Evolutionary conservation across 2,329 filamentous ascomycete genomes (phyloP).

Genomic region (Aspergillus japonicus): DNA sequence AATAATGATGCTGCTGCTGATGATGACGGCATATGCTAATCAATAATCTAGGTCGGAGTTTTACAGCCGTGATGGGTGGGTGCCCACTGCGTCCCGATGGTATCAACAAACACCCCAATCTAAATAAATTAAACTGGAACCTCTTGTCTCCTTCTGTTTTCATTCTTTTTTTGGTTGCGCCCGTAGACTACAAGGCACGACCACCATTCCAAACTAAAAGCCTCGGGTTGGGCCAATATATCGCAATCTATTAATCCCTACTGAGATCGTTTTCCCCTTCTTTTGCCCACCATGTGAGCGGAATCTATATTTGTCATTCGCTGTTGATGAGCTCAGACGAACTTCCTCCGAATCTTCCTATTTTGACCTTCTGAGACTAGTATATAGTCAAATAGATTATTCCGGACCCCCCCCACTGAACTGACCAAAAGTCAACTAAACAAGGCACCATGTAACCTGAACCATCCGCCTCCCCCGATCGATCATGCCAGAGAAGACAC

Average conservation of each 20-base stretch:
- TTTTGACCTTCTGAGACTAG: not conserved
- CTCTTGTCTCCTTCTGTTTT: not conserved
- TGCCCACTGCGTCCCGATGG: not conserved
- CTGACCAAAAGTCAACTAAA: slow-evolving; percentile 1
- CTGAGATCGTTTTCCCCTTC: no score
- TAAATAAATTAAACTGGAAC: not conserved
- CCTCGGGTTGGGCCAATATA: not conserved
- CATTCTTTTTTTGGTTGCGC: not conserved
- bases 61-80: not conserved
- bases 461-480: not conserved
- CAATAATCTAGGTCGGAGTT: not conserved
- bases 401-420: not conserved
- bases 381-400: not conserved
- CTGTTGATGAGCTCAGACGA: not conserved
- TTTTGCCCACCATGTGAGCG: not conserved
- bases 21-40: not conserved
- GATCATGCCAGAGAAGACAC: slow-evolving; percentile 3
- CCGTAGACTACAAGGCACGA: not conserved
- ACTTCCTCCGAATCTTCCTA: not conserved
- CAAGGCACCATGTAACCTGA: slow-evolving; percentile 8
- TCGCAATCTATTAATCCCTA: not conserved
- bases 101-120: not conserved
- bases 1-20: not conserved
- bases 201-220: not conserved
- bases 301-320: not conserved